phyloP scores from a whole-genome alignment of 164 flowering plant genomes.

The Vitis cinerea region DNA sequence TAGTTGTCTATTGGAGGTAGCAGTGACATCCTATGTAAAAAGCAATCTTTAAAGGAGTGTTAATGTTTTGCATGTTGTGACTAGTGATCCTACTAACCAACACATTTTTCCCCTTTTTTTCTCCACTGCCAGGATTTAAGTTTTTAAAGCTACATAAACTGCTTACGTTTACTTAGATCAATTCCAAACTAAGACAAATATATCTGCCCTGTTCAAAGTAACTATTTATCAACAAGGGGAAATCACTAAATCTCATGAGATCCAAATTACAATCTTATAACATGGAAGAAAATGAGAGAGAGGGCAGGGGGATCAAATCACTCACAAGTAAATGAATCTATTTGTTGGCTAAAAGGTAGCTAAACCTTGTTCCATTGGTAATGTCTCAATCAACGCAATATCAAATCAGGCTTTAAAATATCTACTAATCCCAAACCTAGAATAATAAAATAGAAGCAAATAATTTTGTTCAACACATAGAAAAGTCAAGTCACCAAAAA shows the following conservation, averaged over 20 bases:
- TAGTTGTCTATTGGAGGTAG: too few species aligned
- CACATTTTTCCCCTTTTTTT: too few species aligned
- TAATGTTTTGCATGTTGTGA: too few species aligned
- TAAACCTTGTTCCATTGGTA: conserved; percentile 63
- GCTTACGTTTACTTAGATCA: conserved; percentile 96
- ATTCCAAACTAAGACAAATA: conserved; percentile 94
- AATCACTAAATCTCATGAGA: not conserved
- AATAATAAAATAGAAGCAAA: not conserved
- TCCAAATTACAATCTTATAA: too few species aligned
- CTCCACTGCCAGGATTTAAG: too few species aligned
- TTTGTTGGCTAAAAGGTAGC: conserved; percentile 91
- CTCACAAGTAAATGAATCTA: conserved; percentile 93
- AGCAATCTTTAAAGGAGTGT: too few species aligned
- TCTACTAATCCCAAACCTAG: conserved; percentile 84
- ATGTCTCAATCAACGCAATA: conserved; percentile 63
- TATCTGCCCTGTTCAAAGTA: conserved; percentile 89
- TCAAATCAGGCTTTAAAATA: conserved; percentile 83
- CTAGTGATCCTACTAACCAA: too few species aligned
- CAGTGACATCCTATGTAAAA: too few species aligned
- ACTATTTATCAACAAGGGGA: conserved; percentile 33
- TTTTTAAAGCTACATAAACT: not conserved
- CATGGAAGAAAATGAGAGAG: too few species aligned
- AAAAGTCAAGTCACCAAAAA: too few species aligned
- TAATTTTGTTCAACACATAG: too few species aligned
- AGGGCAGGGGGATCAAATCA: conserved; percentile 14